A percentile compares a stretch with the other conserved stretches of the same genome.
These are phyloP conservation scores for Chalaropsis ovoidea DNA, from an alignment of 2,329 filamentous ascomycete genomes.

Conservation along the genomic window DNA sequence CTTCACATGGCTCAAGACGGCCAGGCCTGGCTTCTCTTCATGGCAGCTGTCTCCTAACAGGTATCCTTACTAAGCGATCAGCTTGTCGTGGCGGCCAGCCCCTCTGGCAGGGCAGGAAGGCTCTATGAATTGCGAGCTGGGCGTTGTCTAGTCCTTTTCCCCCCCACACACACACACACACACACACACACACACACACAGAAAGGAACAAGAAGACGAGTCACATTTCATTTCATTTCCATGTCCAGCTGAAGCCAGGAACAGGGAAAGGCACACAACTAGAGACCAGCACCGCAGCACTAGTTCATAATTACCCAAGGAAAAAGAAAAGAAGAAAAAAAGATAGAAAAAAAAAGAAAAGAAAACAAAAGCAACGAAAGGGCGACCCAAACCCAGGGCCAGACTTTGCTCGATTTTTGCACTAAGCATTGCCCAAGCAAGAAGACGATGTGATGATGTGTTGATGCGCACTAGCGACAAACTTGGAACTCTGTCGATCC, in stretches of 20 bases:
- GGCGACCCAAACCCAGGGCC: too few species aligned
- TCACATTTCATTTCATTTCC: conserved; percentile 11
- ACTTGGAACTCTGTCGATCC: not conserved
- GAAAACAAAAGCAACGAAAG: not conserved
- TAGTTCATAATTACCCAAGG: not conserved
- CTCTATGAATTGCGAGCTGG: not conserved
- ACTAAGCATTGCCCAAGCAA: too few species aligned
- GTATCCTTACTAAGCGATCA: conserved; percentile 3
- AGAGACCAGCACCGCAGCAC: not conserved
- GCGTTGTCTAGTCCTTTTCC: not conserved
- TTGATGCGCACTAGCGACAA: not conserved
- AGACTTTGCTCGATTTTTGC: too few species aligned
- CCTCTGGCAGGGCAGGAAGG: not conserved
- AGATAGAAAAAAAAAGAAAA: not conserved
- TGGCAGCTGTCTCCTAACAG: not conserved
- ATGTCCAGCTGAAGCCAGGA: conserved; percentile 8
- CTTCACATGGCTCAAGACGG: not conserved
- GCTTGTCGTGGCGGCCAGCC: not conserved
- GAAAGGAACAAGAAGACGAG: not conserved
- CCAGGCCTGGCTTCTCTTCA: not conserved
- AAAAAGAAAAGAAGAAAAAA: not conserved
- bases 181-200: not conserved
- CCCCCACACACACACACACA: not conserved
- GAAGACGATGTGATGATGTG: not conserved
- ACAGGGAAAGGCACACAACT: not conserved